Percentiles rank a stretch among this genome's conserved stretches.
These are phyloP conservation scores for Citrus sp. DNA, from an alignment of 345 rosid genomes.

Conservation along the genomic window DNA sequence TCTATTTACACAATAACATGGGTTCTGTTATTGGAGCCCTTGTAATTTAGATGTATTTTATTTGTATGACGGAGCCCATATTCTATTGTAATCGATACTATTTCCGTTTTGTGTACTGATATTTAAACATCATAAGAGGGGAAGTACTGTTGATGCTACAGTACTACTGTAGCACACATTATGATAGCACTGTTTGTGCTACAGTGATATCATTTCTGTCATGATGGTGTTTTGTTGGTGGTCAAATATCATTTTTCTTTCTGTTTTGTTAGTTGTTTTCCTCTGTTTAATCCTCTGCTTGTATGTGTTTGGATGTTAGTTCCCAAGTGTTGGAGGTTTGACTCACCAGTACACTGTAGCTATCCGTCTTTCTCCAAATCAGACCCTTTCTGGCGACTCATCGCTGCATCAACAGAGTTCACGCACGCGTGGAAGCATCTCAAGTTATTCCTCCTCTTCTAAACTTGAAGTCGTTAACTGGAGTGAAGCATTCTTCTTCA, in stretches of 20 bases:
- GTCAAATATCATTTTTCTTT: background rate
- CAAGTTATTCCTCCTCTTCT: slow-evolving; percentile 42
- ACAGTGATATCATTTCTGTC: too few species aligned
- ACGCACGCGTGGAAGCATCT: slow-evolving; percentile 73
- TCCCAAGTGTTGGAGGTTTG: slow-evolving; percentile 58
- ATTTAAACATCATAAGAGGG: too few species aligned
- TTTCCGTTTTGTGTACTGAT: background rate
- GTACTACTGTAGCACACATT: too few species aligned
- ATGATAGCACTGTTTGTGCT: too few species aligned
- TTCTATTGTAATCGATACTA: background rate
- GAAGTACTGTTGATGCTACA: too few species aligned
- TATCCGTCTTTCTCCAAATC: slow-evolving; percentile 50
- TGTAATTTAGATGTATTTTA: background rate
- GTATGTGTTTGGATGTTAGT: slow-evolving; percentile 41
- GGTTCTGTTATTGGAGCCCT: background rate
- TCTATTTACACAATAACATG: background rate
- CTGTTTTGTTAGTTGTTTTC: background rate
- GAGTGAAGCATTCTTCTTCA: slow-evolving; percentile 91
- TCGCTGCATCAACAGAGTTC: slow-evolving; percentile 70
- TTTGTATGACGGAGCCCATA: background rate
- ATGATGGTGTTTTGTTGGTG: too few species aligned
- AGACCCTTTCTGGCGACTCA: slow-evolving; percentile 42
- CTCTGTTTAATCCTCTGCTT: slow-evolving; percentile 20
- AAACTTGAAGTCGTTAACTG: slow-evolving; percentile 60
- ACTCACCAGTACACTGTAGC: slow-evolving; percentile 62